These are phyloP conservation scores for Quercus suber DNA, from an alignment of 306 rosid species.

Conservation along the genomic window DNA sequence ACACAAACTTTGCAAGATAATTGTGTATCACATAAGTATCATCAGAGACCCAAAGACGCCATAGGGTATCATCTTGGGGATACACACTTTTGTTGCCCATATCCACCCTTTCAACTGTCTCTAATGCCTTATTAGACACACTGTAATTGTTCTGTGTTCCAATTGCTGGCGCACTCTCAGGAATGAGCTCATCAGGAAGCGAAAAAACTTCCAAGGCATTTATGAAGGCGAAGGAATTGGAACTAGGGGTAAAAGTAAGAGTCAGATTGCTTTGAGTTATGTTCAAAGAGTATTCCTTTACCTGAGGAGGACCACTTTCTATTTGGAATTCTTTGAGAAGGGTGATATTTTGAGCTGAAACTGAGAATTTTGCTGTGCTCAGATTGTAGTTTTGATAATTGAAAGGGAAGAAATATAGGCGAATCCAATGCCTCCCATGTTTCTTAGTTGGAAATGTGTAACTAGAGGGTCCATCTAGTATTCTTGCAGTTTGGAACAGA, in stretches of 20 bases:
- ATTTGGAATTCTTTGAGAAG: conserved; percentile 44
- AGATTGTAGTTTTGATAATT: conserved; percentile 24
- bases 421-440: conserved; percentile 62
- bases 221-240: conserved; percentile 54
- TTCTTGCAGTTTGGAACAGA: conserved; percentile 49
- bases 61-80: conserved; percentile 44
- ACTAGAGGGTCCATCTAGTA: conserved; percentile 34
- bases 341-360: conserved; percentile 52
- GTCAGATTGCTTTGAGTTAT: conserved; percentile 36
- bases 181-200: conserved; percentile 49
- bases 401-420: conserved; percentile 63
- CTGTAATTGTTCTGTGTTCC: conserved; percentile 21
- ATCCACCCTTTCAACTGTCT: conserved; percentile 59
- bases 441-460: conserved; percentile 52
- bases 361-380: conserved; percentile 60
- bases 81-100: conserved; percentile 53
- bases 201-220: conserved; percentile 63
- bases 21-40: conserved; percentile 21
- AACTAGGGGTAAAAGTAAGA: conserved; percentile 53
- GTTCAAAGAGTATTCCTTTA: conserved; percentile 56
- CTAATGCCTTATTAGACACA: conserved; percentile 40
- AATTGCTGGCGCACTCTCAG: conserved; percentile 27
- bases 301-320: conserved; percentile 6
- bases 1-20: conserved; percentile 22
- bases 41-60: conserved; percentile 64